Evolutionary conservation across 208 protist species (phyloP).

Genomic region (Wallacemonas rigidus): DNA sequence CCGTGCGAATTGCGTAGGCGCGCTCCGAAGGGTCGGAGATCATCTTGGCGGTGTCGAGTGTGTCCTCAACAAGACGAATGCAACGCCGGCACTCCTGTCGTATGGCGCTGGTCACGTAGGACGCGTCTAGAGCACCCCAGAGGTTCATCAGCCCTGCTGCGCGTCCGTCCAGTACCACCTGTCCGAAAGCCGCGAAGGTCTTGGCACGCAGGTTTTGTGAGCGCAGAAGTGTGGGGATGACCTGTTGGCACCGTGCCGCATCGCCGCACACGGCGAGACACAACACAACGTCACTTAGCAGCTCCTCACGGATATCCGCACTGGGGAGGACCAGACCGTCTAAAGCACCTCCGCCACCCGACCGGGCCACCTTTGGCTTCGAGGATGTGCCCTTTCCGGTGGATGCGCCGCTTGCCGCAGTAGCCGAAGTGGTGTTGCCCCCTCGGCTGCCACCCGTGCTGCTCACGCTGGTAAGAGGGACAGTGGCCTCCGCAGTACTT

Average conservation of each 20-base stretch:
- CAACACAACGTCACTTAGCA: slow-evolving; percentile 74
- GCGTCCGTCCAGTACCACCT: slow-evolving; percentile 32
- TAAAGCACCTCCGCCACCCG: neutral
- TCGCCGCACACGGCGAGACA: slow-evolving; percentile 58
- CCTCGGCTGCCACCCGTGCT: slow-evolving; percentile 17
- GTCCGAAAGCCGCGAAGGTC: slow-evolving; percentile 42
- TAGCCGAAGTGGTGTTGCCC: neutral
- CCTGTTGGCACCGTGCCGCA: slow-evolving; percentile 17
- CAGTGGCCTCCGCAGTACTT: slow-evolving; percentile 4
- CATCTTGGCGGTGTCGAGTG: slow-evolving; percentile 61
- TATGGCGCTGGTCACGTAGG: slow-evolving; percentile 45
- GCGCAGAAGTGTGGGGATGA: slow-evolving; percentile 18
- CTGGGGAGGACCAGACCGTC: slow-evolving; percentile 30
- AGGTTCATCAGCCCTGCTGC: slow-evolving; percentile 27
- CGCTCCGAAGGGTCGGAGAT: slow-evolving; percentile 73
- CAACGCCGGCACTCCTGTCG: slow-evolving; percentile 30
- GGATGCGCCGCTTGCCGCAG: neutral
- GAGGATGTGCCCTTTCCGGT: neutral
- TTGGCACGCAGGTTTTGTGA: slow-evolving; percentile 38
- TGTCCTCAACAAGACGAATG: slow-evolving; percentile 48
- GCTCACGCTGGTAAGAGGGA: neutral
- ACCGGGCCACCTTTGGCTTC: neutral
- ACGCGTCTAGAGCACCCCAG: slow-evolving; percentile 40
- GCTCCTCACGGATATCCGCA: slow-evolving; percentile 56
- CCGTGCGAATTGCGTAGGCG: slow-evolving; percentile 55